phyloP scores from a whole-genome alignment of 2,329 filamentous ascomycete species.

The Neophaeococcomyces aloes region DNA sequence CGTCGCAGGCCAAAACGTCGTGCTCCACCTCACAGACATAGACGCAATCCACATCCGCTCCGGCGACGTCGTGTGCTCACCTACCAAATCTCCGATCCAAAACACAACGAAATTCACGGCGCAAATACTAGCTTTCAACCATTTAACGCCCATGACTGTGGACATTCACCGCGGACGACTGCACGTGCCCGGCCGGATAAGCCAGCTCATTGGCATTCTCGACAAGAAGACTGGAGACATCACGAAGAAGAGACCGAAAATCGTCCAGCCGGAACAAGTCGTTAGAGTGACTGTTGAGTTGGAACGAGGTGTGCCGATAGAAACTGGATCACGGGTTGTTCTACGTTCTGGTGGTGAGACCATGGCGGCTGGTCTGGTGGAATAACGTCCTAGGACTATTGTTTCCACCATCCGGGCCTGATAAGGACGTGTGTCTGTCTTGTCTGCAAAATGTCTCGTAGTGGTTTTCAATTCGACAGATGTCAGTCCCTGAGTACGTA shows the following conservation, averaged over 20 bases:
- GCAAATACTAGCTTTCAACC: conserved; percentile 81
- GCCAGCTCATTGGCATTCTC: conserved; percentile 58
- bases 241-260: conserved; percentile 70
- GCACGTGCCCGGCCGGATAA: conserved; percentile 65
- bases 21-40: conserved; percentile 73
- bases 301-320: conserved; percentile 58
- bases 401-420: too few relatives aligned
- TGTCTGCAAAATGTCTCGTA: too few relatives aligned
- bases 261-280: conserved; percentile 68
- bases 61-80: conserved; percentile 77
- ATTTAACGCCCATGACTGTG: conserved; percentile 76
- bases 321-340: conserved; percentile 68
- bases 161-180: conserved; percentile 81
- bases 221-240: conserved; percentile 70
- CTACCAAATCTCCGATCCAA: conserved; percentile 50
- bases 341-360: conserved; percentile 71
- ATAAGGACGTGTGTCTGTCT: too few relatives aligned
- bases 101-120: conserved; percentile 65
- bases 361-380: conserved; percentile 75
- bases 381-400: too few relatives aligned
- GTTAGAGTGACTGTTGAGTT: conserved; percentile 69
- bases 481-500: too few relatives aligned
- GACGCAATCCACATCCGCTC: conserved; percentile 71
- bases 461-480: too few relatives aligned
- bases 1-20: conserved; percentile 80